These are phyloP conservation scores for Arthrinium puccinioides DNA, from an alignment of 2,329 filamentous ascomycete genomes.

Conservation along the genomic window DNA sequence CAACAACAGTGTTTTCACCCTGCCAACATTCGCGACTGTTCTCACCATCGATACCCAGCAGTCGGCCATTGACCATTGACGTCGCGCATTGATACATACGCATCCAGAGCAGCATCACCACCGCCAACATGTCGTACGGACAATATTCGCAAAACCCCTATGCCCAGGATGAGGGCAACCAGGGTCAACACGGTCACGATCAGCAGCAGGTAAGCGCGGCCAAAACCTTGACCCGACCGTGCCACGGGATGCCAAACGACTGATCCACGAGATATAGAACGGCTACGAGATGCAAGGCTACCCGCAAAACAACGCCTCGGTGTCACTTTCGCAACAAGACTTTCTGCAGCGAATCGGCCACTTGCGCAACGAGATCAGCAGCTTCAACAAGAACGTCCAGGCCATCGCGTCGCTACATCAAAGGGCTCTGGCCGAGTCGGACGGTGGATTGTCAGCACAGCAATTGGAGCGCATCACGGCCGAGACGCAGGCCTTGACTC, in stretches of 20 bases:
- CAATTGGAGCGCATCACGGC: constrained; percentile 62
- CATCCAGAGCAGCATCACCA: too few species aligned
- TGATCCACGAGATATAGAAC: too few species aligned
- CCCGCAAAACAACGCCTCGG: constrained; percentile 17
- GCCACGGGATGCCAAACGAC: too few species aligned
- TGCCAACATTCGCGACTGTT: too few species aligned
- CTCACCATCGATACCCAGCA: too few species aligned
- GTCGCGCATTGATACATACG: too few species aligned
- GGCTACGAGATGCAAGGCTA: constrained; percentile 49
- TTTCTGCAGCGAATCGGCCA: constrained; percentile 62
- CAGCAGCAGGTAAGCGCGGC: constrained; percentile 32
- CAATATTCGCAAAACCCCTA: constrained; percentile 59
- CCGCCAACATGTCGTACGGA: constrained; percentile 53
- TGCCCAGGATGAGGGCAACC: constrained; percentile 40
- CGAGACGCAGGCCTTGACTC: constrained; percentile 65
- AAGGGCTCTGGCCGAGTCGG: constrained; percentile 60
- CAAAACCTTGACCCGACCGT: too few species aligned
- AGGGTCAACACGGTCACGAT: constrained; percentile 36
- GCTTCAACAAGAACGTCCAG: constrained; percentile 59
- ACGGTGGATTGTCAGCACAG: constrained; percentile 40
- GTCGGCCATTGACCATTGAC: too few species aligned
- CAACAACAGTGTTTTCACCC: too few species aligned
- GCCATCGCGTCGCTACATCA: constrained; percentile 65
- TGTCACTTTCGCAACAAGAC: constrained; percentile 53
- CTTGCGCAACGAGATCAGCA: constrained; percentile 60